Evolutionary conservation across 2,329 filamentous ascomycete genomes (phyloP).

Genomic region (Bimuria novae-zelandiae): DNA sequence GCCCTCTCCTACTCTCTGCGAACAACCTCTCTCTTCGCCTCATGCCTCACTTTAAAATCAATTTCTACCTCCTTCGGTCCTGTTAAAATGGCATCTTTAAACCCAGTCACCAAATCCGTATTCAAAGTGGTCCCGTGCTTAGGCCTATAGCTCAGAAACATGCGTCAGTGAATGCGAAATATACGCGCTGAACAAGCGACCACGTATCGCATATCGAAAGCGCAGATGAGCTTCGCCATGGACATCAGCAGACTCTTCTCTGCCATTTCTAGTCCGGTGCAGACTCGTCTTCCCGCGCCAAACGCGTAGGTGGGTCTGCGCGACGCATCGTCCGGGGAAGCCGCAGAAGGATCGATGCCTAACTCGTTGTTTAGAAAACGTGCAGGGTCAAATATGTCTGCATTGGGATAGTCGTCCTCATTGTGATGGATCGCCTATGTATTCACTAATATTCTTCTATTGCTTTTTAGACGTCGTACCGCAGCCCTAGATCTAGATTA

Average conservation of each 20-base stretch:
- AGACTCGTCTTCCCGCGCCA: constrained; percentile 15
- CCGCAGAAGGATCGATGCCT: background rate
- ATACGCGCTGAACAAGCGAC: no score
- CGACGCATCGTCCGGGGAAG: background rate
- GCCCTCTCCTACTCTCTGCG: background rate
- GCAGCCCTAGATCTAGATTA: no score
- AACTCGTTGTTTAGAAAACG: constrained; percentile 9
- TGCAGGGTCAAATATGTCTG: constrained; percentile 19
- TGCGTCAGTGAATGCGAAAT: background rate
- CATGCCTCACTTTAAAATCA: background rate
- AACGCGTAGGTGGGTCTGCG: constrained; percentile 12
- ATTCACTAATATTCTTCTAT: no score
- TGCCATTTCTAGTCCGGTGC: constrained; percentile 11
- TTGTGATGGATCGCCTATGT: constrained; percentile 46
- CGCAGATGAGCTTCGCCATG: constrained; percentile 14
- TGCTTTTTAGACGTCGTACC: no score
- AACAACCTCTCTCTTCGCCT: background rate
- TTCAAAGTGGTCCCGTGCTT: background rate
- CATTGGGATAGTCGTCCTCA: constrained; percentile 18
- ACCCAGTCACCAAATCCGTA: background rate
- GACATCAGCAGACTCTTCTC: constrained; percentile 9
- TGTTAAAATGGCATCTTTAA: constrained; percentile 1
- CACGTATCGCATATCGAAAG: constrained; percentile 6
- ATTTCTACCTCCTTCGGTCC: constrained; percentile 1
- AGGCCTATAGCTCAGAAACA: background rate